These are phyloP conservation scores for Diaporthe nobilis DNA, from an alignment of 2,329 filamentous ascomycete genomes.

Conservation along the genomic window DNA sequence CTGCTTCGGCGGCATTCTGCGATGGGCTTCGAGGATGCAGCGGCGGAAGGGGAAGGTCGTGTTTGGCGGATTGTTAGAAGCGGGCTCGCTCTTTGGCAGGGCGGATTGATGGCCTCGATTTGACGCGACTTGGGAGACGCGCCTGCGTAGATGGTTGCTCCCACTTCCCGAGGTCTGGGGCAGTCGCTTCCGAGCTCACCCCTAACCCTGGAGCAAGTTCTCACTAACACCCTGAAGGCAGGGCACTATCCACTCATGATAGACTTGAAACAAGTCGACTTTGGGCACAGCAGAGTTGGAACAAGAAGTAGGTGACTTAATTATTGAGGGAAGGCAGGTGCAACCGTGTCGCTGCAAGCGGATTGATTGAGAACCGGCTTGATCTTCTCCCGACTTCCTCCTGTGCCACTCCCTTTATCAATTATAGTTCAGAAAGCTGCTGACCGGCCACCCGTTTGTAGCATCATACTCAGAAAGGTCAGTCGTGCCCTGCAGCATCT, in stretches of 20 bases:
- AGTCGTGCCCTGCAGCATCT: conserved; percentile 54
- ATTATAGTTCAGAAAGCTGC: conserved; percentile 50
- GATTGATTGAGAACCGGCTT: too few species aligned
- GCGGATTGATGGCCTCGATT: neutral
- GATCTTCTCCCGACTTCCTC: too few species aligned
- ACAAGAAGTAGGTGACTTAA: too few species aligned
- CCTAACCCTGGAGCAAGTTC: neutral
- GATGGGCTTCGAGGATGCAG: neutral
- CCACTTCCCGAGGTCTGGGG: neutral
- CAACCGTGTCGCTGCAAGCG: too few species aligned
- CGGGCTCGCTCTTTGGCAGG: neutral
- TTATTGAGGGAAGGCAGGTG: too few species aligned
- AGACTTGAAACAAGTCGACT: neutral
- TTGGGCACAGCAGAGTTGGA: neutral
- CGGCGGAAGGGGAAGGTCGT: neutral
- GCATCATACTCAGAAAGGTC: conserved; percentile 50
- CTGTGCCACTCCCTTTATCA: conserved; percentile 40
- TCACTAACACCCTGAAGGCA: neutral
- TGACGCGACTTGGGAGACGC: conserved; percentile 33
- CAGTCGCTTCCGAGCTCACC: neutral
- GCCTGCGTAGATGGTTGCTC: neutral
- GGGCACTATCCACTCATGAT: neutral
- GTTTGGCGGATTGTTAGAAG: neutral
- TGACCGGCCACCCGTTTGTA: conserved; percentile 55
- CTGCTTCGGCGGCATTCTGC: conserved; percentile 60